phyloP scores from a whole-genome alignment of 2,329 filamentous ascomycete species.

The Zasmidium cellare region DNA sequence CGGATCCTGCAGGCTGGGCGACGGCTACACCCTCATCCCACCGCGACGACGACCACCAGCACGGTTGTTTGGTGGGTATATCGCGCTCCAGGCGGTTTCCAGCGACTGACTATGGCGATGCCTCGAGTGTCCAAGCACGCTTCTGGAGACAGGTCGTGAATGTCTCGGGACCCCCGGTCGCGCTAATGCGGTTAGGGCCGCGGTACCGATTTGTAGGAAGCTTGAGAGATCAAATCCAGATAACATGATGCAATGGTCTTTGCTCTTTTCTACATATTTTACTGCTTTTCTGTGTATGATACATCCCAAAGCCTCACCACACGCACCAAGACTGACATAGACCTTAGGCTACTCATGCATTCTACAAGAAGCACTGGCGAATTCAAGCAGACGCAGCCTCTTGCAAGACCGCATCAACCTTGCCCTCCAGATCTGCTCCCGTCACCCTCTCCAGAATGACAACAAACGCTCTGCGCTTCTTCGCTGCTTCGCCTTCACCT shows the following conservation, averaged over 20 bases:
- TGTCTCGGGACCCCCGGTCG: not conserved
- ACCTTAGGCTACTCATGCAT: too few relatives aligned
- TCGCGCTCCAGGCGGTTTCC: not conserved
- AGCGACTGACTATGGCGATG: not conserved
- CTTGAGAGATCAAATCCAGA: too few relatives aligned
- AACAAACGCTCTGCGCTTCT: slow-evolving; percentile 42
- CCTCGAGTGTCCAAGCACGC: not conserved
- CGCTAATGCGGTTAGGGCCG: not conserved
- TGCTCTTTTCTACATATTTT: too few relatives aligned
- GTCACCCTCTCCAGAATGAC: slow-evolving; percentile 40
- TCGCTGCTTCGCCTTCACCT: slow-evolving; percentile 35
- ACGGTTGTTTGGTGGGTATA: not conserved
- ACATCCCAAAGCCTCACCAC: too few relatives aligned
- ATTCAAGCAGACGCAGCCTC: slow-evolving; percentile 1
- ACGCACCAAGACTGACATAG: too few relatives aligned
- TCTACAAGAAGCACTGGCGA: too few relatives aligned
- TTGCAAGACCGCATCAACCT: slow-evolving; percentile 15
- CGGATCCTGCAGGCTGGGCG: not conserved
- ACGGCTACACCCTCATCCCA: not conserved
- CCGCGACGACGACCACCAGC: not conserved
- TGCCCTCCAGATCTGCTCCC: slow-evolving; percentile 41
- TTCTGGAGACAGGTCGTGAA: not conserved
- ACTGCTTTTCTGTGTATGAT: too few relatives aligned
- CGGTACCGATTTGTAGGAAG: not conserved
- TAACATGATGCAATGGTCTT: too few relatives aligned